These are phyloP conservation scores for Chlorella sorokiniana DNA, from an alignment of 139 green algal genomes.

Conservation along the genomic window DNA sequence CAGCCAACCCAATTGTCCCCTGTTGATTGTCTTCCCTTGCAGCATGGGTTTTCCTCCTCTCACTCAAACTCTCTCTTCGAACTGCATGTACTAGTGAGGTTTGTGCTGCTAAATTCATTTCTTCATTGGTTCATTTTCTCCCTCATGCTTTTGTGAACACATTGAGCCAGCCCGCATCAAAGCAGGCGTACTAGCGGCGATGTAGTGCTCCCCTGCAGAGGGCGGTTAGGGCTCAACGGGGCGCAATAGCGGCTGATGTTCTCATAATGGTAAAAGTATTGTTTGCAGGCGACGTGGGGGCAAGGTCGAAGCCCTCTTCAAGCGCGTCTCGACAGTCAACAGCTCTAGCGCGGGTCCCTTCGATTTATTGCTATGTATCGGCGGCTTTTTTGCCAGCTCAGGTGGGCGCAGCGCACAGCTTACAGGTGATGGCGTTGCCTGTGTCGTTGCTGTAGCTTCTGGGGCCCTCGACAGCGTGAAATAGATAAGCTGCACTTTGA, in stretches of 20 bases:
- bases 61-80: neutral
- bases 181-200: neutral
- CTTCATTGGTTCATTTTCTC: too few species aligned
- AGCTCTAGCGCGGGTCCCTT: slow-evolving; percentile 62
- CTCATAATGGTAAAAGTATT: slow-evolving; percentile 50
- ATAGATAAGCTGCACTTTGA: too few species aligned
- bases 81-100: too few species aligned
- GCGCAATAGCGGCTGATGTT: too few species aligned
- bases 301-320: slow-evolving; percentile 58
- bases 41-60: neutral
- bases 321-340: slow-evolving; percentile 64
- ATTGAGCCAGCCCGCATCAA: too few species aligned
- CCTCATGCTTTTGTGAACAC: too few species aligned
- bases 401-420: slow-evolving; percentile 24
- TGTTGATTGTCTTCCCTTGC: too few species aligned
- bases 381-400: slow-evolving; percentile 58
- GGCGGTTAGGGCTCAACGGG: neutral
- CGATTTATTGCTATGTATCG: slow-evolving; percentile 66
- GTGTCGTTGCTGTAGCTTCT: too few species aligned
- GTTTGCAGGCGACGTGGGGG: slow-evolving; percentile 59
- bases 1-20: neutral
- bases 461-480: too few species aligned
- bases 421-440: neutral
- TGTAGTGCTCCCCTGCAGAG: neutral
- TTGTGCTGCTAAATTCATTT: too few species aligned